phyloP scores from a whole-genome alignment of 805 yeast genomes.

The Hanseniaspora thailandica region DNA sequence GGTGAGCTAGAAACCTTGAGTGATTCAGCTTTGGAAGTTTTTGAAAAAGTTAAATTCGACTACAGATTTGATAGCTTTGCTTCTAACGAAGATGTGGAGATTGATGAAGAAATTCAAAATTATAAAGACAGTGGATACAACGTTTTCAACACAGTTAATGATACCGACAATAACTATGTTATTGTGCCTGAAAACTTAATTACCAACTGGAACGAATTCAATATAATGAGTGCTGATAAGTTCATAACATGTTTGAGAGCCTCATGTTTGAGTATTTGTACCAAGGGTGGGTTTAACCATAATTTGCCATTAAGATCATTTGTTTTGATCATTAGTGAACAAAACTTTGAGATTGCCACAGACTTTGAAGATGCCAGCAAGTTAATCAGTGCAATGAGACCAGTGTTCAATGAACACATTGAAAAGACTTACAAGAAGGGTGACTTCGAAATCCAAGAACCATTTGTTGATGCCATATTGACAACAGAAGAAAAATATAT shows the following conservation, averaged over 20 bases:
- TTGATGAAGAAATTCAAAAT: not conserved
- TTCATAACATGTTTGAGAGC: constrained; percentile 5
- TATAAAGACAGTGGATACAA: not conserved
- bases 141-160: constrained; percentile 4
- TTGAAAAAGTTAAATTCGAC: not conserved
- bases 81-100: not conserved
- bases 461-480: constrained; percentile 68
- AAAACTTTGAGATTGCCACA: constrained; percentile 16
- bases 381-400: constrained; percentile 9
- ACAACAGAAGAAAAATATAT: constrained; percentile 57
- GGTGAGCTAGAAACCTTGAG: not conserved
- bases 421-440: constrained; percentile 15
- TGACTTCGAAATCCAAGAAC: constrained; percentile 59
- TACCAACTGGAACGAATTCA: not conserved
- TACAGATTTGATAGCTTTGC: constrained; percentile 2
- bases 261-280: constrained; percentile 7
- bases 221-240: constrained; percentile 5
- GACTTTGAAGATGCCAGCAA: constrained; percentile 11
- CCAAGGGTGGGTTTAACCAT: constrained; percentile 2
- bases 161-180: constrained; percentile 1
- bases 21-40: not conserved
- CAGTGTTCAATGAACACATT: not conserved
- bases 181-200: not conserved
- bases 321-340: constrained; percentile 35
- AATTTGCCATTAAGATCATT: constrained; percentile 50